Evolutionary conservation across 2,329 filamentous ascomycete species (phyloP), one percentile per base, ranked within the genome.

Genomic region (Diplodia seriata): DNA sequence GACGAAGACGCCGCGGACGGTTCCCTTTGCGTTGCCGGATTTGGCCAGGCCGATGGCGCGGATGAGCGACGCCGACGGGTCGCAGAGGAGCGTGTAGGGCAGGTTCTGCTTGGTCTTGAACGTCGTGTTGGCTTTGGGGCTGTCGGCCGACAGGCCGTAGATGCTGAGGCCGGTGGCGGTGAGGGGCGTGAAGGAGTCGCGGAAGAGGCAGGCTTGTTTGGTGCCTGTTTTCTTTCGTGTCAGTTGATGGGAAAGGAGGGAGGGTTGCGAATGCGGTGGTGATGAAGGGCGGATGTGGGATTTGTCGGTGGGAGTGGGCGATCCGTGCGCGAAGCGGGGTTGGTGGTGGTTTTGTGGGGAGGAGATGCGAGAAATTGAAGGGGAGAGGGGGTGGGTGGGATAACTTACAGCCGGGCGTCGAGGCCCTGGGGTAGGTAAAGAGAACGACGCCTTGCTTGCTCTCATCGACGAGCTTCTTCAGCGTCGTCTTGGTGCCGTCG

Each of bases 351-450:
- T 61, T 12, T 11, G 43, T 61, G 61, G 51, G 57, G 38, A 23
- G 40, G 20, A 43, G 23, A 18, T 23, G 29, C 11, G 29, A 65
- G 40, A 50, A 64, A 38, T n/a, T 67, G 50, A 64, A 40, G 56
- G 29, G 56, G 26, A 26, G 26, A 55, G 12, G 29, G n/a, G 8
- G 36, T 18, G 23, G n/a, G 2, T 23, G 29, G 23, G 31, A 15
- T 33, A 67, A 82, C 92, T 87, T 88, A 97, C 94, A 98, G 70
- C 94, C 94, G 47, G 93, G 92, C 26, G 95, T 99, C 33, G 91
- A 95, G 14, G 95, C 95, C 82, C 91, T 96, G 69, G 95, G 95
- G 77, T 98, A 98, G 38, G 94, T 97, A 80, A 99, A 97, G 36
- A 98, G 83, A 40, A 97, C 92, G 53, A 98, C 91, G 31, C 94